A percentile compares a stretch with the other conserved stretches of the same genome.
These are phyloP conservation scores for Erysimum pusillum DNA, from an alignment of 441 rosid genomes.

Conservation along the genomic window DNA sequence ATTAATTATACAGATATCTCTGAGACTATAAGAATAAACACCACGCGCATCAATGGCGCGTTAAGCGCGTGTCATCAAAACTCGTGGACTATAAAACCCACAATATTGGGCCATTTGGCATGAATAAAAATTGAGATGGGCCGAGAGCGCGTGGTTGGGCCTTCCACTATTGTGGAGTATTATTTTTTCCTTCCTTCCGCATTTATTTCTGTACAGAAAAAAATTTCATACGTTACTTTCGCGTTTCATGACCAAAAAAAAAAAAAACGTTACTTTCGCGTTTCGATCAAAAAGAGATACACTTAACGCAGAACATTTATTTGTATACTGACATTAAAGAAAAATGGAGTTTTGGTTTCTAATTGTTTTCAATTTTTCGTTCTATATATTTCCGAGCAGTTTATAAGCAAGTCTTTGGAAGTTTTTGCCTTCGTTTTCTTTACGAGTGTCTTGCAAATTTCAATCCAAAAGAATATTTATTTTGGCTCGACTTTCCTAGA, in stretches of 20 bases:
- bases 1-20: background rate
- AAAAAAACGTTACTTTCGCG: slow-evolving; percentile 8
- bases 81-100: background rate
- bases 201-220: background rate
- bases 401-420: background rate
- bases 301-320: slow-evolving; percentile 8
- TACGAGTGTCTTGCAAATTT: slow-evolving; percentile 9
- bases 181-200: background rate
- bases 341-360: background rate
- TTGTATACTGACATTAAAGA: background rate
- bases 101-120: background rate
- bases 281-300: slow-evolving; percentile 1
- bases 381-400: background rate
- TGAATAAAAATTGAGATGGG: background rate
- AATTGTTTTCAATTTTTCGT: background rate
- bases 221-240: slow-evolving; percentile 1
- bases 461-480: background rate
- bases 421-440: background rate
- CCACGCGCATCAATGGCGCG: background rate
- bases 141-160: slow-evolving; percentile 1
- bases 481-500: background rate
- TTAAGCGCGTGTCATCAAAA: slow-evolving; percentile 10
- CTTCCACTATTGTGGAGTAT: background rate
- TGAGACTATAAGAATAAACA: background rate
- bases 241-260: slow-evolving; percentile 12